Evolutionary conservation across 306 rosid species (phyloP).

Genomic region (Quillaja saponaria): DNA sequence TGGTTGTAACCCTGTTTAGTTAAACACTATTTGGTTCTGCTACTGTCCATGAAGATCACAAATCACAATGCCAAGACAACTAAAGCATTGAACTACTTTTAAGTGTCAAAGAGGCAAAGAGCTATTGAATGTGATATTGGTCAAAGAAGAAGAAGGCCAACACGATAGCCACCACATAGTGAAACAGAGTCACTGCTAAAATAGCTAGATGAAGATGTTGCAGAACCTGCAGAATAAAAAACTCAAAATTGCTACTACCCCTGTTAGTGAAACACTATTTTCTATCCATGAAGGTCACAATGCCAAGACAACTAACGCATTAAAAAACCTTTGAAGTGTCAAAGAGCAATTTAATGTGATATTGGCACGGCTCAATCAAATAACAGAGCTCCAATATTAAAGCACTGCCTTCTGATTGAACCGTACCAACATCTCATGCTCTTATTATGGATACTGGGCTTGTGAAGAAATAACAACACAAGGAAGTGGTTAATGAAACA

Average conservation of each 20-base stretch:
- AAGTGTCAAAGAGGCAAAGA: no score
- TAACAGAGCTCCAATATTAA: constrained; percentile 42
- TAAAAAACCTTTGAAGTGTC: constrained; percentile 16
- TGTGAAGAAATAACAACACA: constrained; percentile 1
- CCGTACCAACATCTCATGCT: constrained; percentile 67
- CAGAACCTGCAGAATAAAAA: no score
- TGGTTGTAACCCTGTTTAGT: not conserved
- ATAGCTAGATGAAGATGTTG: no score
- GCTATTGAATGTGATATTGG: no score
- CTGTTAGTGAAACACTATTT: no score
- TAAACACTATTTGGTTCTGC: not conserved
- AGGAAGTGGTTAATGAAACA: constrained; percentile 9
- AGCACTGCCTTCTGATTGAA: constrained; percentile 61
- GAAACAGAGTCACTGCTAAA: no score
- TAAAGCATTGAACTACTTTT: no score
- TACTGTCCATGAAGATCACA: not conserved
- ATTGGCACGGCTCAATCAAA: constrained; percentile 93
- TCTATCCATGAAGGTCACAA: constrained; percentile 3
- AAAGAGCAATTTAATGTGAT: constrained; percentile 42
- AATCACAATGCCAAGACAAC: no score
- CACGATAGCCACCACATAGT: no score
- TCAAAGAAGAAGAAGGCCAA: no score
- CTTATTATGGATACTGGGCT: constrained; percentile 12
- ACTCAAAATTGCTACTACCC: no score
- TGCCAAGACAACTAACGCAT: constrained; percentile 20